Base-by-base conservation (phyloP, 345 rosid genomes). In the Atalantia buxifolia region DNA sequence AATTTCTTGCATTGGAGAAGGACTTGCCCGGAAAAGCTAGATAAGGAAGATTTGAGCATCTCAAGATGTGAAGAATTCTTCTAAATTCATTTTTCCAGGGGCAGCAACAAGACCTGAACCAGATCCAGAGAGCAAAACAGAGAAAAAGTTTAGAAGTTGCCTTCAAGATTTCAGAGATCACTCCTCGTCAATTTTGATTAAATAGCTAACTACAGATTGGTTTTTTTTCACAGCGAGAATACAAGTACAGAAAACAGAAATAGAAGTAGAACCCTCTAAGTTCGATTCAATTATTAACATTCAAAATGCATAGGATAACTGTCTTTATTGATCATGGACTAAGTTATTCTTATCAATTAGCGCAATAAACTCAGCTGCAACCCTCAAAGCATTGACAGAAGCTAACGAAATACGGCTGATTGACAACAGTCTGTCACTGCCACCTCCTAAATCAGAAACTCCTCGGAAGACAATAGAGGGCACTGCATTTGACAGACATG, bases 401-500 rank as follows among this genome's bases (percentile, higher is more conserved):
- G 88, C 88, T 64, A 85, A 77, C 7, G 77, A 50, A 66, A 81
- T 71, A 1, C 70, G 19, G 82, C 62, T 71, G 3, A 36, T 21
- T 5, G 64, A 69, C 2, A 57, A 65, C 25, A 69, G 36, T 4
- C 2, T 77, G 30, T 57, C 67, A 2, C n/a, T 72, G 6, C 87
- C 81, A 45, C 83, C 79, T 9, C 83, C 88, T 64, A 68, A 42
- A 70, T 85, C 85, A 21, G 88, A 85, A 67, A 85, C 75, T 4
- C 82, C 88, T 1, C 86, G 80, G 62, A 85, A 85, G 71, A 81
- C 84, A 16, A 85, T 60, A 31, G 59, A 75, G 1, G 84, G 82
- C 36, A 80, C 79, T 19, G 10, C 84, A 75, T 85, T 85, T n/a
- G 88, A 66, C 68, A 85, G 36, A 70, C 80, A 78, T 4, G 86